These are phyloP conservation scores for Penicillium palitans DNA, from an alignment of 2,329 filamentous ascomycete species.

Conservation along the genomic window DNA sequence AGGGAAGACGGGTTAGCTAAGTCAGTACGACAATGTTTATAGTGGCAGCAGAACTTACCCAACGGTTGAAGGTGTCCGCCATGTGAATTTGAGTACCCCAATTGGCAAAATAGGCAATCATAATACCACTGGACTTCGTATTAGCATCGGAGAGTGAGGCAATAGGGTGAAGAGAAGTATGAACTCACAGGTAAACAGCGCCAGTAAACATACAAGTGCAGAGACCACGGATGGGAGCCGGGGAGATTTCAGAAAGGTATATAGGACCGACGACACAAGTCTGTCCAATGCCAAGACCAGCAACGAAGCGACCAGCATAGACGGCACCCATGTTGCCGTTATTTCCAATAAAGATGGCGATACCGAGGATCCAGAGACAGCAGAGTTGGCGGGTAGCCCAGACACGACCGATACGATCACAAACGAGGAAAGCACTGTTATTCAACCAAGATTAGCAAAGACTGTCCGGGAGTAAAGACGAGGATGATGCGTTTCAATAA, in stretches of 20 bases:
- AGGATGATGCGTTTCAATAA: background rate
- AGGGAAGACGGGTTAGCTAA: background rate
- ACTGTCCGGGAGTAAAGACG: background rate
- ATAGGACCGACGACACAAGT: conserved; percentile 59
- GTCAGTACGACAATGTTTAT: too few species aligned
- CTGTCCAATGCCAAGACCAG: conserved; percentile 65
- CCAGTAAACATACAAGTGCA: conserved; percentile 67
- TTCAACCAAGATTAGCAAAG: conserved; percentile 20
- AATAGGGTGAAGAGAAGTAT: background rate
- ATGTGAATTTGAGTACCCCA: conserved; percentile 56
- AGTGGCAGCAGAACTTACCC: background rate
- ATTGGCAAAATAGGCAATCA: conserved; percentile 72
- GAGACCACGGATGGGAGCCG: conserved; percentile 69
- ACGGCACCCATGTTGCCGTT: conserved; percentile 58
- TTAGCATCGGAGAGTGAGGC: background rate
- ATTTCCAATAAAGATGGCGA: conserved; percentile 59
- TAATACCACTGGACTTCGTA: conserved; percentile 54
- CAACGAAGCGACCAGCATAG: conserved; percentile 67
- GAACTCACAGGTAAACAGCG: conserved; percentile 60
- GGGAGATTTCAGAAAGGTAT: conserved; percentile 32
- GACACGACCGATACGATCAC: conserved; percentile 62
- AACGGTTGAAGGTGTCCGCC: conserved; percentile 19
- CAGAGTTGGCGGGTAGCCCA: conserved; percentile 62
- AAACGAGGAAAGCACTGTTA: conserved; percentile 61
- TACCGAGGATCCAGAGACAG: conserved; percentile 58